These are phyloP conservation scores for Eimeria praecox DNA, from an alignment of 169 alveolate genomes.

Conservation along the genomic window DNA sequence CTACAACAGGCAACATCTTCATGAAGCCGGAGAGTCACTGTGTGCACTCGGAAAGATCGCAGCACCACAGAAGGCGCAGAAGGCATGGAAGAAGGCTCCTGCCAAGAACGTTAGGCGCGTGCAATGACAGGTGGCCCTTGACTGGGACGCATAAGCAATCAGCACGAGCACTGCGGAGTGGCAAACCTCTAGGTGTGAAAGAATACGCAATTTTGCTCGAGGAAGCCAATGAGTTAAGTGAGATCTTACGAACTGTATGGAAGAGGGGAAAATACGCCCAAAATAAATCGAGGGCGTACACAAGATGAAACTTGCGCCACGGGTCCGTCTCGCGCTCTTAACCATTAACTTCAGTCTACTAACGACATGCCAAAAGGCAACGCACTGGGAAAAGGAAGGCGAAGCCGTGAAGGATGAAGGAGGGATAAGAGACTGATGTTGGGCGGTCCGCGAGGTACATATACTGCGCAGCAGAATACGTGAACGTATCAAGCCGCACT, in stretches of 20 bases:
- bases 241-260: neutral
- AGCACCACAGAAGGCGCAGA: neutral
- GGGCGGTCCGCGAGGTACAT: neutral
- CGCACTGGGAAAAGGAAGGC: neutral
- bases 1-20: neutral
- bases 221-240: neutral
- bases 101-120: neutral
- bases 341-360: neutral
- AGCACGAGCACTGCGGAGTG: neutral
- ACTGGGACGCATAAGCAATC: neutral
- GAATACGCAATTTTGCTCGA: neutral
- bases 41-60: too few relatives aligned
- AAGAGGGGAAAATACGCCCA: neutral
- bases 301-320: neutral
- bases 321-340: neutral
- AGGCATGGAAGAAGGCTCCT: neutral
- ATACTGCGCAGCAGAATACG: neutral
- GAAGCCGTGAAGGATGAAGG: neutral
- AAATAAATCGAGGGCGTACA: neutral
- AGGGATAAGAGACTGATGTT: neutral
- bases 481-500: neutral
- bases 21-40: neutral
- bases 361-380: neutral
- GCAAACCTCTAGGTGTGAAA: neutral
- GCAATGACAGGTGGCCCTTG: neutral